Percentiles rank a stretch among this genome's conserved stretches.
Evolutionary conservation across 2,329 filamentous ascomycete genomes (phyloP).

Genomic region (Torrubiella hemipterigena): DNA sequence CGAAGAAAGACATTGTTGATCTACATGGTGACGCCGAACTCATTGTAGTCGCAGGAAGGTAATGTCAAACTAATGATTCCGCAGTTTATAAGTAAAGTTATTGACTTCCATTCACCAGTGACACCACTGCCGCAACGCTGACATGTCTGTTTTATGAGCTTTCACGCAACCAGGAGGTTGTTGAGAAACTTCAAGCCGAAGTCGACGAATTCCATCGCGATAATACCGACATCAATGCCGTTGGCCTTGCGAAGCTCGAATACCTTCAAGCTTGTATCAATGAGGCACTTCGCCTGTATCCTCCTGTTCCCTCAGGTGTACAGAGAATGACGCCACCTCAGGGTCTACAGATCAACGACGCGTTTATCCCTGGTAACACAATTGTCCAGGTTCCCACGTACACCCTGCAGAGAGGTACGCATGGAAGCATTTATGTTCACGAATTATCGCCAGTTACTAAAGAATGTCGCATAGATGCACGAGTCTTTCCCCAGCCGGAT

Average conservation of each 20-base stretch:
- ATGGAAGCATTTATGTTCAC: background rate
- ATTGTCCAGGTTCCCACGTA: constrained; percentile 18
- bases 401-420: constrained; percentile 6
- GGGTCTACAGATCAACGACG: constrained; percentile 19
- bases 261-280: constrained; percentile 25
- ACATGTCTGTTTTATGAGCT: constrained; percentile 21
- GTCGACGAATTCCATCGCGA: constrained; percentile 12
- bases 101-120: constrained; percentile 9
- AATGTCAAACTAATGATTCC: background rate
- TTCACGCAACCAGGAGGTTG: constrained; percentile 18
- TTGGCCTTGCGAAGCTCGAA: constrained; percentile 11
- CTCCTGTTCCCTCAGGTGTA: constrained; percentile 21
- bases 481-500: constrained; percentile 10
- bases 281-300: constrained; percentile 25
- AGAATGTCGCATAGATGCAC: constrained; percentile 4
- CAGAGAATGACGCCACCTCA: constrained; percentile 23
- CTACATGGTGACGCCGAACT: constrained; percentile 17
- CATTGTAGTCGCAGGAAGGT: constrained; percentile 20
- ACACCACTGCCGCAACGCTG: constrained; percentile 23
- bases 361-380: constrained; percentile 22
- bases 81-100: background rate
- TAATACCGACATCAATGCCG: constrained; percentile 7
- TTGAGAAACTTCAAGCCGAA: constrained; percentile 26
- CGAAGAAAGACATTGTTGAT: constrained; percentile 11
- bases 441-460: background rate